Base-by-base conservation (phyloP, 2,329 filamentous ascomycete species). In the Ophiostoma triangulosporum region DNA sequence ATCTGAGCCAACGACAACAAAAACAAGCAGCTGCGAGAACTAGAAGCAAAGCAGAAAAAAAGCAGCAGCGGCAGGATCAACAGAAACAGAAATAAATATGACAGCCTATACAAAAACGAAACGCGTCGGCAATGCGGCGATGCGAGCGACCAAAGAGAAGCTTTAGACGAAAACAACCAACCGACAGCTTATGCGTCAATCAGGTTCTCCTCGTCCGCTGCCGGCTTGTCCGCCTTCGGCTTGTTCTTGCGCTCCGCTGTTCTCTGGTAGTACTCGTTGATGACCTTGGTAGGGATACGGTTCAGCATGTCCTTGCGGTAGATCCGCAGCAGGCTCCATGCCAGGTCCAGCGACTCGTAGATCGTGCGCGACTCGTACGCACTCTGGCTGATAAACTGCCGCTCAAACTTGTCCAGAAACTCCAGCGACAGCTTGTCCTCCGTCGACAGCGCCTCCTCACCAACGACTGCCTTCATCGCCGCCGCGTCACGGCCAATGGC, bases 371-470 rank as follows among this genome's bases (percentile, higher is more conserved):
- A 84, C 72, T 98, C 93, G 72, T 98, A 98, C 17, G 89, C 75
- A 52, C 87, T 88, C 71, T 98, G 93, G 59, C 78, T 76, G 68
- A 98, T 95, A 71, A 97, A 98, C 55, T 86, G 88, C 59, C 86
- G 84, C 74, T 98, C 93, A 66, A 98, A 98, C 73, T 97, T 97
- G 66, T 97, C 91, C 63, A 98, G 74, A 76, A 98, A 98, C 70
- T 98, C 93, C 35, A 98, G 93, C 8, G 91, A 95, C 55, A 97
- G 81, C 76, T 97, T 97, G 73, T 98, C 93, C 73, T 98, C 93
- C 53, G 86, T 80, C 27, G 89, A 95, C 65, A 98, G 72, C 32
- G 93, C 93, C 69, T 98, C 93, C 73, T 98, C 94, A 73, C 93
- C 93, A 56, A 98, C 93, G 69, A 98, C 93, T 57, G 93, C 93